phyloP scores from a whole-genome alignment of 2,329 filamentous ascomycete genomes.

The Ascochyta koolunga region DNA sequence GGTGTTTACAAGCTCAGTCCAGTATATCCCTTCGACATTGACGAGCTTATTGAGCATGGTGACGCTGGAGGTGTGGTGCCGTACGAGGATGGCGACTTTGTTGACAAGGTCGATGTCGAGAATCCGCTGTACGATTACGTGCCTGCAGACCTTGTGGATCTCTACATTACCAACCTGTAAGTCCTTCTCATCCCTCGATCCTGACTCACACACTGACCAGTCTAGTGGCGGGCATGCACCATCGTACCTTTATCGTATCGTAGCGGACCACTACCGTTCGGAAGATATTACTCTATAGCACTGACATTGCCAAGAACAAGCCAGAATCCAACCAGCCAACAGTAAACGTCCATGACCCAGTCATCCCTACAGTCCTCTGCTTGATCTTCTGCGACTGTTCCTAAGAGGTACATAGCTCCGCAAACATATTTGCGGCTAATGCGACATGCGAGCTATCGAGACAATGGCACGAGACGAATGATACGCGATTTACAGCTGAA shows the following conservation, averaged over 20 bases:
- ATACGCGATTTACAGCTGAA: too few species aligned
- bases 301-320: background rate
- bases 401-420: background rate
- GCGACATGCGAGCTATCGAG: too few species aligned
- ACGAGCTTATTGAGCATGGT: slow-evolving; percentile 84
- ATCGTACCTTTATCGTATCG: slow-evolving; percentile 74
- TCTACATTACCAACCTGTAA: slow-evolving; percentile 86
- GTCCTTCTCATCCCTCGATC: slow-evolving; percentile 41
- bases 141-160: slow-evolving; percentile 74
- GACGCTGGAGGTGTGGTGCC: slow-evolving; percentile 76
- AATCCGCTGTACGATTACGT: slow-evolving; percentile 86
- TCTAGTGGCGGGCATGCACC: slow-evolving; percentile 69
- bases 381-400: too few species aligned
- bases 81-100: slow-evolving; percentile 79
- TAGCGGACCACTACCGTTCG: slow-evolving; percentile 75
- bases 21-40: slow-evolving; percentile 82
- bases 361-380: too few species aligned
- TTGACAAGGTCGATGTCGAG: slow-evolving; percentile 77
- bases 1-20: slow-evolving; percentile 95
- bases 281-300: slow-evolving; percentile 67
- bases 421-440: background rate
- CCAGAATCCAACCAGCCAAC: background rate
- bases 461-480: too few species aligned
- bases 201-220: slow-evolving; percentile 14
- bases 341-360: too few species aligned